phyloP scores from a whole-genome alignment of 768 basidiomycete genomes.

The Pleurotus sapidus region DNA sequence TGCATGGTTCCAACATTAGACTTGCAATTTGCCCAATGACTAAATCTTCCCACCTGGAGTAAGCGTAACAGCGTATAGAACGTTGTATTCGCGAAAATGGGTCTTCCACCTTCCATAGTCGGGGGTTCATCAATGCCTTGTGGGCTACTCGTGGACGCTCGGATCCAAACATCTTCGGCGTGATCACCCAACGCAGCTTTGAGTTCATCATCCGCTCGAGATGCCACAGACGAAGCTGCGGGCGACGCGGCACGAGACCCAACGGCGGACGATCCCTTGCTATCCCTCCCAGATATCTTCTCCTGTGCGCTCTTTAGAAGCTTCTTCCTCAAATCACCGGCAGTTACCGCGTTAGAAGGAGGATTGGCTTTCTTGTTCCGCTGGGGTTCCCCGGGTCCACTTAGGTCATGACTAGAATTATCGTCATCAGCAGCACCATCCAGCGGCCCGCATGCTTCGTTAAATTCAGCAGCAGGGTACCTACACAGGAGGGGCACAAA shows the following conservation, averaged over 20 bases:
- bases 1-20: constrained; percentile 11
- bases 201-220: constrained; percentile 23
- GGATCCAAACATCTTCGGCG: constrained; percentile 58
- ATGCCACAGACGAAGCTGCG: constrained; percentile 7
- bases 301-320: constrained; percentile 76
- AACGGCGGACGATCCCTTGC: constrained; percentile 24
- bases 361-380: constrained; percentile 46
- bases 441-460: constrained; percentile 56
- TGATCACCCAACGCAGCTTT: constrained; percentile 14
- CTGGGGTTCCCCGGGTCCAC: constrained; percentile 26
- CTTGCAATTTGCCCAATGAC: constrained; percentile 2
- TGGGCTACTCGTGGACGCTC: constrained; percentile 33
- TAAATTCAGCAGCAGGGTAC: constrained; percentile 65
- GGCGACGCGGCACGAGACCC: constrained; percentile 10
- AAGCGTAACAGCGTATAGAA: constrained; percentile 89
- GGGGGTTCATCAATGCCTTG: constrained; percentile 19
- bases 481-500: constrained; percentile 85
- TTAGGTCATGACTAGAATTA: constrained; percentile 21
- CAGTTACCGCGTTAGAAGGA: constrained; percentile 36
- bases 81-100: constrained; percentile 90
- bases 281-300: constrained; percentile 33
- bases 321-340: constrained; percentile 75
- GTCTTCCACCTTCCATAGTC: constrained; percentile 34
- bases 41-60: constrained; percentile 61
- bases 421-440: constrained; percentile 43